phyloP scores from a whole-genome alignment of 163 green algal species.

The Smithsoniella earleae region DNA sequence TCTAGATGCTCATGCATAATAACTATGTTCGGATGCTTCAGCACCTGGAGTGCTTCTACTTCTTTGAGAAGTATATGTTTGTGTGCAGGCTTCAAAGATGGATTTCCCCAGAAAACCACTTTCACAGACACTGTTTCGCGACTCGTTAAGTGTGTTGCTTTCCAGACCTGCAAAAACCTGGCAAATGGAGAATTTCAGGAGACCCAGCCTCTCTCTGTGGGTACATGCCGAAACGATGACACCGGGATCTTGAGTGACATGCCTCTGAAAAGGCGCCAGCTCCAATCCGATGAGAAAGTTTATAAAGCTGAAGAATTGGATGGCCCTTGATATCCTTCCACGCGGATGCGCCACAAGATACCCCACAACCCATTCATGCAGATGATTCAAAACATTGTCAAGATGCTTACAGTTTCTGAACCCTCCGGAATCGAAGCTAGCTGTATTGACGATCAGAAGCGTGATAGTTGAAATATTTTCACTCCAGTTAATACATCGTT shows the following conservation, averaged over 20 bases:
- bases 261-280: slow-evolving; percentile 25
- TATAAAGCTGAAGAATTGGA: slow-evolving; percentile 6
- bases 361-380: too few relatives aligned
- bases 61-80: slow-evolving; percentile 33
- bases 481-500: too few relatives aligned
- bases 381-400: too few relatives aligned
- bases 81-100: not conserved
- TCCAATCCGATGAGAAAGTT: not conserved
- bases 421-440: too few relatives aligned
- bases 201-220: not conserved
- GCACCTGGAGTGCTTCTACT: slow-evolving; percentile 38
- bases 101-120: slow-evolving; percentile 27
- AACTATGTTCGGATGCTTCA: slow-evolving; percentile 49
- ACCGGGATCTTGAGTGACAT: not conserved
- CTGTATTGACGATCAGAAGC: too few relatives aligned
- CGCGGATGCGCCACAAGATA: too few relatives aligned
- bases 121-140: slow-evolving; percentile 9
- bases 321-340: slow-evolving; percentile 10
- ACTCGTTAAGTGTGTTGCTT: not conserved
- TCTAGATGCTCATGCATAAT: slow-evolving; percentile 41
- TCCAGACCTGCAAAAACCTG: slow-evolving; percentile 1
- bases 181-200: not conserved
- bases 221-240: not conserved
- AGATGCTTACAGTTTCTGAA: too few relatives aligned
- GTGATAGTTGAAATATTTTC: too few relatives aligned